Percentiles rank a stretch among this genome's conserved stretches.
Conservation (phyloP, 2,329 filamentous ascomycete species). For the Botryotinia globosa region DNA sequence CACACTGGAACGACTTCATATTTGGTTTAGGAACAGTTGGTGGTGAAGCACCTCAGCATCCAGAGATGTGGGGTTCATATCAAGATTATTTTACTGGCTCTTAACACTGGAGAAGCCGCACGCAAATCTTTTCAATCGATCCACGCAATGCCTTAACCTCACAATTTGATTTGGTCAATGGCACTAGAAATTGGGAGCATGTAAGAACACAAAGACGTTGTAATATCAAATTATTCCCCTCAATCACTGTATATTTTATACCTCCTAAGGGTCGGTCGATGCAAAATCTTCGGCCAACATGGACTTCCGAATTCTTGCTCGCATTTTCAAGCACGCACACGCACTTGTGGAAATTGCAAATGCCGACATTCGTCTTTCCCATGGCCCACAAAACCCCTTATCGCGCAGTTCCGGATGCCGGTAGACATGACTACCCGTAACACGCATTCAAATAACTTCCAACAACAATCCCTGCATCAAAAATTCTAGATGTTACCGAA, state of each 20-base stretch:
- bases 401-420: background rate
- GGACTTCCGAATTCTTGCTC: background rate
- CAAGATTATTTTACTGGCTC: constrained; percentile 16
- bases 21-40: constrained; percentile 3
- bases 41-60: background rate
- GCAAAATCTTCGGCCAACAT: background rate
- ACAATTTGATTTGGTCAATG: background rate
- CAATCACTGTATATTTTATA: background rate
- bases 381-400: background rate
- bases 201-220: background rate
- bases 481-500: background rate
- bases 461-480: constrained; percentile 7
- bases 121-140: background rate
- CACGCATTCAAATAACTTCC: background rate
- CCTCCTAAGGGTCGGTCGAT: background rate
- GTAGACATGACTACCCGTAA: background rate
- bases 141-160: background rate
- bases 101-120: background rate
- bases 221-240: constrained; percentile 8
- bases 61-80: constrained; percentile 4
- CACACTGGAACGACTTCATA: constrained; percentile 20
- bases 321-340: background rate
- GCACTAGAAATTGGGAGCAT: background rate
- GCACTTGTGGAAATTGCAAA: no score
- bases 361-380: background rate